Percentiles rank a stretch among this genome's conserved stretches.
These are phyloP conservation scores for Pythium monospermum DNA, from an alignment of 352 stramenopile genomes.

Conservation along the genomic window DNA sequence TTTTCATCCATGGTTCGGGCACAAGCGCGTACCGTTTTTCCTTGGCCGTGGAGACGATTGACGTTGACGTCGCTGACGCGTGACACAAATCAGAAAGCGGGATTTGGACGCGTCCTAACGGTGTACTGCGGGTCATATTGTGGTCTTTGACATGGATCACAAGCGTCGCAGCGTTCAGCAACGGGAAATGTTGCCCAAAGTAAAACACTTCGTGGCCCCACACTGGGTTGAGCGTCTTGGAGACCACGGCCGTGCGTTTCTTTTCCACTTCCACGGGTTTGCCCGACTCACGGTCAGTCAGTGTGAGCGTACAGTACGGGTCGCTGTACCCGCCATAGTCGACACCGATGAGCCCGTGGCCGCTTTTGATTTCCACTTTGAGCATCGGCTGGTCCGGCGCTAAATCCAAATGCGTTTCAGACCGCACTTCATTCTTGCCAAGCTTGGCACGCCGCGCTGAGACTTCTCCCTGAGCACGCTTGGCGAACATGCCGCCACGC, in stretches of 20 bases:
- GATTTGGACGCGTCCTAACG: slow-evolving; percentile 61
- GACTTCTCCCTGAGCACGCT: slow-evolving; percentile 49
- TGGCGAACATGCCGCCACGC: slow-evolving; percentile 42
- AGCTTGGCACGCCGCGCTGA: slow-evolving; percentile 48
- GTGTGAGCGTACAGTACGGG: slow-evolving; percentile 61
- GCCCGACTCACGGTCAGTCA: slow-evolving; percentile 41
- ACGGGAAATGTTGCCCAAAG: slow-evolving; percentile 53
- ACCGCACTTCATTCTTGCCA: slow-evolving; percentile 53
- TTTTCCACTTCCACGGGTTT: slow-evolving; percentile 59
- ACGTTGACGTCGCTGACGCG: slow-evolving; percentile 43
- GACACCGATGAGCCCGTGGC: slow-evolving; percentile 47
- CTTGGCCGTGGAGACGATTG: slow-evolving; percentile 40
- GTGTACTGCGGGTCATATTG: slow-evolving; percentile 65
- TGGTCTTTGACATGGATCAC: slow-evolving; percentile 73
- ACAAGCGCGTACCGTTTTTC: slow-evolving; percentile 54
- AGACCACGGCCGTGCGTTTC: slow-evolving; percentile 62
- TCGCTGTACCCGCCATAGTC: slow-evolving; percentile 70
- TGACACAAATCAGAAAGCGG: slow-evolving; percentile 55
- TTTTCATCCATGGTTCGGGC: slow-evolving; percentile 74
- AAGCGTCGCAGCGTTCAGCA: slow-evolving; percentile 38
- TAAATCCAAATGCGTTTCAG: slow-evolving; percentile 32
- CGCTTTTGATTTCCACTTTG: slow-evolving; percentile 53
- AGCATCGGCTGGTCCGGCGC: slow-evolving; percentile 30
- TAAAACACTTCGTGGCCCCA: slow-evolving; percentile 61
- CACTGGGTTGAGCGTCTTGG: slow-evolving; percentile 64